Evolutionary conservation across 2,329 filamentous ascomycete genomes (phyloP).

Genomic region (Arachnopeziza araneosa): DNA sequence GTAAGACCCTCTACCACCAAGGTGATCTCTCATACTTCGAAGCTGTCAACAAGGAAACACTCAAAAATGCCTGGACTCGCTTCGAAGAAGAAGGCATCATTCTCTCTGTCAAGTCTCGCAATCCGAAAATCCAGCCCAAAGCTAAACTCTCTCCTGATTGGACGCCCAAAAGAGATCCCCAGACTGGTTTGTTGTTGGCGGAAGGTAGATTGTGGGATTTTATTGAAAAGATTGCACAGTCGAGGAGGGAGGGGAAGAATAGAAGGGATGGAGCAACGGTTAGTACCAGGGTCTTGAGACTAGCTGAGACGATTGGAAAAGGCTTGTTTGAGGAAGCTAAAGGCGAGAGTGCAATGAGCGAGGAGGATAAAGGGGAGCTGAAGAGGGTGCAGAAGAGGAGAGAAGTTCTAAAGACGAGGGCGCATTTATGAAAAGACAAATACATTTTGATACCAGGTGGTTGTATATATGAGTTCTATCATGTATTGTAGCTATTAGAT

Average conservation of each 20-base stretch:
- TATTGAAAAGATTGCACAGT: conserved; percentile 78
- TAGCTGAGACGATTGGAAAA: conserved; percentile 69
- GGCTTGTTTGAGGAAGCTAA: conserved; percentile 57
- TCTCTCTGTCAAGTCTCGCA: conserved; percentile 62
- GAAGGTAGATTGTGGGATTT: conserved; percentile 86
- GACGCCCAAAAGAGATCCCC: conserved; percentile 60
- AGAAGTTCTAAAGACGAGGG: background rate
- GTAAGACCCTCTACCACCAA: conserved; percentile 96
- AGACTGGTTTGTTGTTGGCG: conserved; percentile 56
- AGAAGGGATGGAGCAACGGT: conserved; percentile 89
- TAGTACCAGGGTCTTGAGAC: conserved; percentile 68
- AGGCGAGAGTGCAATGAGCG: background rate
- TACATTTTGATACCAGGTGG: background rate
- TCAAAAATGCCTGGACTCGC: conserved; percentile 85
- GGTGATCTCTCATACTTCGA: conserved; percentile 97
- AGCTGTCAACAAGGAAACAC: conserved; percentile 94
- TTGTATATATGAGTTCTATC: background rate
- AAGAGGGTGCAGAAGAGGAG: background rate
- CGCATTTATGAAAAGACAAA: background rate
- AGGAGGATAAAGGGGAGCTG: background rate
- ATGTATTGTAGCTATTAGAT: background rate
- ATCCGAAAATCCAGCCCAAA: conserved; percentile 52
- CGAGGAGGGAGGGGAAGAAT: conserved; percentile 89
- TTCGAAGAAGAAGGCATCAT: conserved; percentile 92
- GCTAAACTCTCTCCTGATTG: conserved; percentile 70